Percentiles rank a stretch among this genome's conserved stretches.
These are phyloP conservation scores for Venturiaceae sp. DNA, from an alignment of 2,329 filamentous ascomycete species.

Conservation along the genomic window DNA sequence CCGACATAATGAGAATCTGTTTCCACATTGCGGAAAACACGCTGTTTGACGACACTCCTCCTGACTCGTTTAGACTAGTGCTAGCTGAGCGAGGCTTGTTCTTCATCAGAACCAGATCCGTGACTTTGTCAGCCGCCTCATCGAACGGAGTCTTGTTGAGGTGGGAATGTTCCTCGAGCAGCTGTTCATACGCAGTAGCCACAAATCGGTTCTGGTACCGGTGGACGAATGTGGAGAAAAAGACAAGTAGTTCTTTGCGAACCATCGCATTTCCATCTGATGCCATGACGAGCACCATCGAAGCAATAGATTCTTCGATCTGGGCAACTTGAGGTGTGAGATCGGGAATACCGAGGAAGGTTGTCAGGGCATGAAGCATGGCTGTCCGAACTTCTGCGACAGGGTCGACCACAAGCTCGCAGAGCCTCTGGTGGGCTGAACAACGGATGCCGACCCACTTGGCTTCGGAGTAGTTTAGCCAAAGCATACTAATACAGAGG, in stretches of 20 bases:
- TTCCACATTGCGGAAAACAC: constrained; percentile 94
- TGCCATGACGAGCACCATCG: constrained; percentile 81
- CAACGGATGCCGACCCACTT: constrained; percentile 94
- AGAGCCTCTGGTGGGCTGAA: constrained; percentile 72
- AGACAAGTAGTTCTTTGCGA: constrained; percentile 83
- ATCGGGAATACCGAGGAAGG: constrained; percentile 88
- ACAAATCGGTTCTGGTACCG: constrained; percentile 89
- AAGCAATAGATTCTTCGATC: constrained; percentile 84
- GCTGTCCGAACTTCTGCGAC: constrained; percentile 89
- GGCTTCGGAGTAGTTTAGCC: constrained; percentile 81
- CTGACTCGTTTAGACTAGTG: constrained; percentile 15
- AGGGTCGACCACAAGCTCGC: constrained; percentile 70
- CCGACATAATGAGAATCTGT: constrained; percentile 78
- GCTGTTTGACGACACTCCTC: constrained; percentile 59
- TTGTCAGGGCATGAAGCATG: constrained; percentile 87
- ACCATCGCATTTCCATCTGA: constrained; percentile 93
- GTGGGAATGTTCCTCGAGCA: constrained; percentile 61
- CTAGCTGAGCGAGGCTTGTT: background rate
- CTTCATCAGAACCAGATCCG: constrained; percentile 5
- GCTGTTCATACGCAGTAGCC: constrained; percentile 83
- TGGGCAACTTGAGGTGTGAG: constrained; percentile 83
- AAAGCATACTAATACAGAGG: constrained; percentile 88
- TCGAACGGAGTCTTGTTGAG: constrained; percentile 1
- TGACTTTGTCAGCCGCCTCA: background rate
- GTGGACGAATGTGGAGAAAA: constrained; percentile 83